Conservation (phyloP, 2,329 filamentous ascomycete genomes). For the Arthrinium phaeospermum region DNA sequence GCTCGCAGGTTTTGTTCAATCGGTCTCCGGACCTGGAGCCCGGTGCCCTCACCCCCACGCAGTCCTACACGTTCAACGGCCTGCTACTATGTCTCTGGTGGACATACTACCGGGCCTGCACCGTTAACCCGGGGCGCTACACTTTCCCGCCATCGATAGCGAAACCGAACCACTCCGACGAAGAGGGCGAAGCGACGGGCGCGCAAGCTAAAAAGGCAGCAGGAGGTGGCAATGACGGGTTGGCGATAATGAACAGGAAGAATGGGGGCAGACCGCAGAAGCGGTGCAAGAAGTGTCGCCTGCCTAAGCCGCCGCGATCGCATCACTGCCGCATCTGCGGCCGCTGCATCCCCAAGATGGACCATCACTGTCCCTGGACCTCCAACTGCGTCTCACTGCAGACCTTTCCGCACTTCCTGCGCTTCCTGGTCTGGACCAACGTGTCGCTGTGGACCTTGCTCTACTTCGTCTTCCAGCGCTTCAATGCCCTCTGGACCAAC, state of each 20-base stretch:
- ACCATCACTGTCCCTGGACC: conserved; percentile 89
- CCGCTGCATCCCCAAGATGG: conserved; percentile 80
- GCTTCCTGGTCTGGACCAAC: conserved; percentile 76
- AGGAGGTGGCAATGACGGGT: conserved; percentile 20
- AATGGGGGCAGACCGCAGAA: neutral
- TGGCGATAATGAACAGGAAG: conserved; percentile 16
- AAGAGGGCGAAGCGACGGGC: conserved; percentile 32
- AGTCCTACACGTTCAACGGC: conserved; percentile 70
- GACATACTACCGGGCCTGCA: conserved; percentile 69
- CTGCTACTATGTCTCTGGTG: conserved; percentile 69
- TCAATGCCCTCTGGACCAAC: conserved; percentile 65
- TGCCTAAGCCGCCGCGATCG: conserved; percentile 75
- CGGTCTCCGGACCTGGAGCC: conserved; percentile 63
- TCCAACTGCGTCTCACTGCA: conserved; percentile 82
- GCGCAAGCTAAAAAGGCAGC: conserved; percentile 22
- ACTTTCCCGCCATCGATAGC: conserved; percentile 42
- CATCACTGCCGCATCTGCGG: conserved; percentile 83
- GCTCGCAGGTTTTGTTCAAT: conserved; percentile 74
- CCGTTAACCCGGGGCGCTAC: conserved; percentile 63
- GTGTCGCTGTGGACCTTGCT: conserved; percentile 66
- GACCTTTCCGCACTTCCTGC: conserved; percentile 82
- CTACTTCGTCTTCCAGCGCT: conserved; percentile 64
- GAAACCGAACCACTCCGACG: conserved; percentile 20
- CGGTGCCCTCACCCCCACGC: conserved; percentile 60
- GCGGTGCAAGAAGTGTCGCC: conserved; percentile 69